Base-by-base conservation (phyloP, 768 basidiomycete genomes). In the Pleurotus ostreatus region DNA sequence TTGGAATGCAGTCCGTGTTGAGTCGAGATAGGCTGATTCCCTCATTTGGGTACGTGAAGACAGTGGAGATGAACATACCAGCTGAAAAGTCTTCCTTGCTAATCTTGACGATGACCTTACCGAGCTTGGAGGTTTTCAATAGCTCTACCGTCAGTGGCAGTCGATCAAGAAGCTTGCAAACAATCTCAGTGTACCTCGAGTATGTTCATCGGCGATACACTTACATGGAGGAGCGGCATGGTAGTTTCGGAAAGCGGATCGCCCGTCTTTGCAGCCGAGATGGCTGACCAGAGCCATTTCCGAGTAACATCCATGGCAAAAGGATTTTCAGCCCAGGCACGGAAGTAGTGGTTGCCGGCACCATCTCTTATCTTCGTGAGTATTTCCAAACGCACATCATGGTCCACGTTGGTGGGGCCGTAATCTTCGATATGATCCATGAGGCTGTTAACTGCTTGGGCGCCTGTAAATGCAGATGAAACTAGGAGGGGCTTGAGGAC, bases 171-270 rank as follows among this genome's bases (percentile, higher is more conserved):
- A 94, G 86, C 92, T 91, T 65, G 39, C 54, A 46, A 59, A 46
- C 18, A 57, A 48, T 41, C n/a, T 60, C 11, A 44, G 43, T 20
- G 30, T 16, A 4, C 13, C 20, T 15, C 16, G 22, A 45, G n/a
- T 6, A n/a, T 18, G 41, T 4, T 7, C 9, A 34, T 2, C 9
- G 30, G 30, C 8, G 30, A 59, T 62, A 54, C 51, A 83, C 91
- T 77, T 72, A 93, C 92, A 73, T 92, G 89, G 49, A 94, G 74
- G 62, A 93, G 74, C 30, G 91, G 91, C 92, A 92, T 94, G 56
- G 86, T 83, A 4, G 89, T 92, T 67, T 91, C 87, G 51, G 81
- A 78, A 57, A 86, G 67, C 59, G 78, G 71, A 55, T 66, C 73
- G 56, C 85, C 84, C 55, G 67, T 74, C 58, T 82, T 83, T 11